Evolutionary conservation across 2,329 filamentous ascomycete species (phyloP).

Genomic region (Aphanoascus verrucosus): DNA sequence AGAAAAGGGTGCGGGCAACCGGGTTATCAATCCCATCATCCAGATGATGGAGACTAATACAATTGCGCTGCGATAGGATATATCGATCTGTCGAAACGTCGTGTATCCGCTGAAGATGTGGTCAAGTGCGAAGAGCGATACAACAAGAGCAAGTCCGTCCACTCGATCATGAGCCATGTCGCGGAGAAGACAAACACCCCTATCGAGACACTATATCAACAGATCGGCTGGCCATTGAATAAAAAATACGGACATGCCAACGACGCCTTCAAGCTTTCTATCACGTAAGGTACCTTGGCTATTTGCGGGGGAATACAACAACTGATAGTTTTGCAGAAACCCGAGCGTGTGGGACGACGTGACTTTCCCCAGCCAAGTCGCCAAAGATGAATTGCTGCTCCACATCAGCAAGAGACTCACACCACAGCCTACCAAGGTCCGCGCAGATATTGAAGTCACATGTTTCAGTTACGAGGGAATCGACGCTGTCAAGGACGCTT

Average conservation of each 20-base stretch:
- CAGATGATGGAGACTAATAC: slow-evolving; percentile 17
- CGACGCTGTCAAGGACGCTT: slow-evolving; percentile 89
- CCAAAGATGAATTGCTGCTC: slow-evolving; percentile 78
- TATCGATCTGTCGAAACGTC: slow-evolving; percentile 96
- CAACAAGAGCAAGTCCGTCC: slow-evolving; percentile 99
- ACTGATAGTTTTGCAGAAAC: slow-evolving; percentile 48
- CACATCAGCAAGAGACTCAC: slow-evolving; percentile 97
- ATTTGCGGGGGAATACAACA: neutral
- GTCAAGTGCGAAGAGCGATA: slow-evolving; percentile 98
- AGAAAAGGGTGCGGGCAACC: slow-evolving; percentile 63
- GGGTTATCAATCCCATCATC: neutral
- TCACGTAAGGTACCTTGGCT: slow-evolving; percentile 55
- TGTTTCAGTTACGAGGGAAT: slow-evolving; percentile 96
- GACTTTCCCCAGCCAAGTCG: slow-evolving; percentile 71
- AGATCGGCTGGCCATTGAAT: slow-evolving; percentile 93
- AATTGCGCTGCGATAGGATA: slow-evolving; percentile 49
- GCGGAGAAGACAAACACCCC: slow-evolving; percentile 91
- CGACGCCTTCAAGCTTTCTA: slow-evolving; percentile 97
- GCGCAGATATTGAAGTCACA: slow-evolving; percentile 92
- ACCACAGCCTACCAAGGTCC: slow-evolving; percentile 96
- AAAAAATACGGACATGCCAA: slow-evolving; percentile 94
- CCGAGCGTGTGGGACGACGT: slow-evolving; percentile 93
- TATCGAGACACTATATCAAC: slow-evolving; percentile 91
- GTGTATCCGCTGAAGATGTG: slow-evolving; percentile 94
- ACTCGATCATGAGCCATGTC: slow-evolving; percentile 97